phyloP scores from a whole-genome alignment of 495 filamentous ascomycete genomes.

The Xylaria flabelliformis region DNA sequence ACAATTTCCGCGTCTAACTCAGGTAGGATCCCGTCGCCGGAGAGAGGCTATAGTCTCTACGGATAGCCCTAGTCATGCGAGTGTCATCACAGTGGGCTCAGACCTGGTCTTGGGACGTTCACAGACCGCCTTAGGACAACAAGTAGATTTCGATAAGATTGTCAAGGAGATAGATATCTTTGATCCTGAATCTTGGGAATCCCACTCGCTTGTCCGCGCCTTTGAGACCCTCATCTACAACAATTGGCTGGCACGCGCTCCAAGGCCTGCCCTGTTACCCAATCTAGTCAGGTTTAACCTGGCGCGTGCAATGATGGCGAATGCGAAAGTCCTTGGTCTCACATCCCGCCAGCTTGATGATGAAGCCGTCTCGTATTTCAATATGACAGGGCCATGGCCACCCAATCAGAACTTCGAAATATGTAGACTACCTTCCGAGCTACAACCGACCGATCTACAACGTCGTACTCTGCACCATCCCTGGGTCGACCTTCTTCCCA shows the following conservation, averaged over 20 bases:
- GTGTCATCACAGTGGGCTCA: neutral
- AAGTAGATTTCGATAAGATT: neutral
- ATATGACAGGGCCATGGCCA: neutral
- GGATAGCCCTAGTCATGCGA: neutral
- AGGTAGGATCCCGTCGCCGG: constrained; percentile 9
- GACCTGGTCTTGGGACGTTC: neutral
- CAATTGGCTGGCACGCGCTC: constrained; percentile 16
- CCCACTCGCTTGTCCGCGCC: constrained; percentile 9
- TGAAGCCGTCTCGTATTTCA: constrained; percentile 9
- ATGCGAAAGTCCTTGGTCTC: constrained; percentile 12
- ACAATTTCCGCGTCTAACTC: neutral
- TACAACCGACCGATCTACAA: constrained; percentile 33
- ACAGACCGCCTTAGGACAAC: neutral
- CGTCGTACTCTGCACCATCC: constrained; percentile 31
- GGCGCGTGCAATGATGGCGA: constrained; percentile 28
- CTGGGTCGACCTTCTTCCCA: constrained; percentile 35
- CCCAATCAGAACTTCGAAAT: neutral
- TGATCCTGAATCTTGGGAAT: constrained; percentile 8
- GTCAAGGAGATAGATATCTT: neutral
- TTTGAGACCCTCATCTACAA: constrained; percentile 26
- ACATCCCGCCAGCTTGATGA: constrained; percentile 5
- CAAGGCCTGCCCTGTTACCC: constrained; percentile 20
- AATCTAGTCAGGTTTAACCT: constrained; percentile 34
- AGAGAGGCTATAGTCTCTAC: neutral
- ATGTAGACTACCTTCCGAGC: neutral